Conservation (phyloP, 192 early-diverging fungal genomes). For the Endogone sp. region DNA sequence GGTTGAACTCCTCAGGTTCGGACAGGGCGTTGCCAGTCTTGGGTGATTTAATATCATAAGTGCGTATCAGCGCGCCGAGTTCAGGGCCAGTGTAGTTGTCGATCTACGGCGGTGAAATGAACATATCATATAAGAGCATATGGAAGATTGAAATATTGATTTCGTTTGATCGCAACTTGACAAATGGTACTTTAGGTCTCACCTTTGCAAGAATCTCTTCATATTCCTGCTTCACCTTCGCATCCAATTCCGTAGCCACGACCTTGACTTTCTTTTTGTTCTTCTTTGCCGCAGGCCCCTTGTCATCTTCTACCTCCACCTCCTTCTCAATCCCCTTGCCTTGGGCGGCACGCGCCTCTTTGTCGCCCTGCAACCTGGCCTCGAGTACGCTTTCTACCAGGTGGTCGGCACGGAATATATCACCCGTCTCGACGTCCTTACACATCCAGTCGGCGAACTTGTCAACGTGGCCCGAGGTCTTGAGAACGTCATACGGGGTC, state of each 20-base stretch:
- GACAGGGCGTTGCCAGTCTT: constrained; percentile 90
- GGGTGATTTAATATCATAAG: constrained; percentile 83
- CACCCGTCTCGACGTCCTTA: constrained; percentile 85
- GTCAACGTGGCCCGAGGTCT: constrained; percentile 99
- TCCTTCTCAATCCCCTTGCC: constrained; percentile 31
- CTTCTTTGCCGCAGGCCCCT: constrained; percentile 53
- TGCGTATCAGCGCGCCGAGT: constrained; percentile 79
- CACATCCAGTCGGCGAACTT: constrained; percentile 99
- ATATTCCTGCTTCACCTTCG: constrained; percentile 63
- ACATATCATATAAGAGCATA: too few relatives aligned
- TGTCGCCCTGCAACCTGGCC: constrained; percentile 85
- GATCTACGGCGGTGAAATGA: constrained; percentile 64
- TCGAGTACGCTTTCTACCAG: constrained; percentile 92
- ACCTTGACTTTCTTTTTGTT: constrained; percentile 66
- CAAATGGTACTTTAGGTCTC: not conserved
- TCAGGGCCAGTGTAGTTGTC: constrained; percentile 92
- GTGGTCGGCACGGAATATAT: constrained; percentile 97
- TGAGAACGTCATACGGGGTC: constrained; percentile 92
- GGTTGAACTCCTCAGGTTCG: constrained; percentile 92
- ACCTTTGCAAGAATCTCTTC: constrained; percentile 84
- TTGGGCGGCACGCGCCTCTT: constrained; percentile 51
- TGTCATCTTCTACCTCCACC: constrained; percentile 12
- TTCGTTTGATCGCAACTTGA: not conserved
- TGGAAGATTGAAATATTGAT: too few relatives aligned
- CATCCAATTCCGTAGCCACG: constrained; percentile 58